Conservation (phyloP, 352 stramenopile genomes). For the Nothophytophthora sp. region DNA sequence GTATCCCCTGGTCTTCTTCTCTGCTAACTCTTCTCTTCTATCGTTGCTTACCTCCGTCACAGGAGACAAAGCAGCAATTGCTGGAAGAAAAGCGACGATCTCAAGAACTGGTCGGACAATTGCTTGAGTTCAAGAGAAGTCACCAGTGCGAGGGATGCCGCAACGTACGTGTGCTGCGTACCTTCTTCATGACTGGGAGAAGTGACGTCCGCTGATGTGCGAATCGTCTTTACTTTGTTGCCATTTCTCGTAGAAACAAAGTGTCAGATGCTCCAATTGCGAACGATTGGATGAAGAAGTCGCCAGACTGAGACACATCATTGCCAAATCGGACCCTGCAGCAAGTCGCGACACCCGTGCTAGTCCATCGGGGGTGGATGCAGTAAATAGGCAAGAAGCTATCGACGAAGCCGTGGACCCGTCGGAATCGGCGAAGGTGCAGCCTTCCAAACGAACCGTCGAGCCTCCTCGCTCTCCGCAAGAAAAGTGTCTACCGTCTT, state of each 20-base stretch:
- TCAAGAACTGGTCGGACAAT: conserved; percentile 34
- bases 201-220: background rate
- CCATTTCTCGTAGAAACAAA: conserved; percentile 8
- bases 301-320: conserved; percentile 5
- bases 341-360: background rate
- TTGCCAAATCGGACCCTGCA: background rate
- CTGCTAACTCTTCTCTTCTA: background rate
- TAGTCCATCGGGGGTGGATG: background rate
- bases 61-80: conserved; percentile 57
- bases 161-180: conserved; percentile 5
- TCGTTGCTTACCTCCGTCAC: background rate
- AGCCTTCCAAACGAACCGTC: background rate
- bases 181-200: background rate
- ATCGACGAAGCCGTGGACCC: background rate
- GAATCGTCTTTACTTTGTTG: conserved; percentile 6
- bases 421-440: background rate
- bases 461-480: background rate
- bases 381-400: conserved; percentile 5
- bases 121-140: conserved; percentile 29
- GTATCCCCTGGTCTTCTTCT: background rate
- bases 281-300: conserved; percentile 15
- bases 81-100: conserved; percentile 35
- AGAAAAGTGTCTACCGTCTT: background rate
- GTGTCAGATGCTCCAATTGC: conserved; percentile 19
- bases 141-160: conserved; percentile 1